Evolutionary conservation across 116 monocot genomes (phyloP).

Genomic region (Iris pallida): DNA sequence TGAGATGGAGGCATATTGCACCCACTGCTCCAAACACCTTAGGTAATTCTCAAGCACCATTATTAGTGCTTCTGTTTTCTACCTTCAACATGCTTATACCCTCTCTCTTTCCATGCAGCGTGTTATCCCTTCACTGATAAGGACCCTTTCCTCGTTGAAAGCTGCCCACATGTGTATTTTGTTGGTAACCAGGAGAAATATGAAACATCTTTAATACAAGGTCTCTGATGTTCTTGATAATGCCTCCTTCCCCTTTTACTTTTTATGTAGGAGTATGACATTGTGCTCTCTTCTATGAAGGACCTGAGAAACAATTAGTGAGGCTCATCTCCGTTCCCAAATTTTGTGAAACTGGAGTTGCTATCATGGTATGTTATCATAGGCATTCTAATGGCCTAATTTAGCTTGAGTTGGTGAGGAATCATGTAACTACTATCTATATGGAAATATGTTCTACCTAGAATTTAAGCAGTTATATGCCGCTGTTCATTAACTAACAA

Average conservation of each 20-base stretch:
- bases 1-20: constrained; percentile 92
- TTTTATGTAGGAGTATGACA: neutral
- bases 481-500: too few species aligned
- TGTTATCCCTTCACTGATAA: constrained; percentile 89
- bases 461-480: too few species aligned
- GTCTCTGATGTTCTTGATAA: constrained; percentile 24
- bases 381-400: neutral
- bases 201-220: constrained; percentile 58
- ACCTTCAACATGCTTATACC: neutral
- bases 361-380: constrained; percentile 67
- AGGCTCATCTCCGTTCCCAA: constrained; percentile 91
- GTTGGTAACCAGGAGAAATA: constrained; percentile 87
- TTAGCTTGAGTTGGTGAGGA: neutral
- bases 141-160: constrained; percentile 88
- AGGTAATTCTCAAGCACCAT: constrained; percentile 37
- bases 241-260: constrained; percentile 4
- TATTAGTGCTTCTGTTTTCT: neutral
- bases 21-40: constrained; percentile 97
- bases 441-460: too few species aligned
- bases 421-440: too few species aligned
- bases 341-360: constrained; percentile 88
- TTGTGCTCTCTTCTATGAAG: constrained; percentile 23
- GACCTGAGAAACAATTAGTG: constrained; percentile 67
- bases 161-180: constrained; percentile 88
- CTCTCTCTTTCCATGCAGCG: constrained; percentile 31